phyloP scores from a whole-genome alignment of 2,329 filamentous ascomycete genomes.

The Aureobasidium leucospermi region DNA sequence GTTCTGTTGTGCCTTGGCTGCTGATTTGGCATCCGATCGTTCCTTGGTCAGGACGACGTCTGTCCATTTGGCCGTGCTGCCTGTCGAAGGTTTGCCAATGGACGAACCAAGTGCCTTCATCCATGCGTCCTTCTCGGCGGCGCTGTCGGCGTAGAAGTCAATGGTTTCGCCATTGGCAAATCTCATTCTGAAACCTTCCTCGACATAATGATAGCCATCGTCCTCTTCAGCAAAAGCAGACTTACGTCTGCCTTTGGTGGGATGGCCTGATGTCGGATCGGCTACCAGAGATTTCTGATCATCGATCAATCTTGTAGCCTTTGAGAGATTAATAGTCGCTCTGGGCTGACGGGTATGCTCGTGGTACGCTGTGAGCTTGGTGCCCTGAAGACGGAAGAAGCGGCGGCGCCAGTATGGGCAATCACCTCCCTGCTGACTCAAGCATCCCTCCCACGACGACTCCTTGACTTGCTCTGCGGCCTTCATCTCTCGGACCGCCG shows the following conservation, averaged over 20 bases:
- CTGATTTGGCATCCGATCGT: conserved; percentile 15
- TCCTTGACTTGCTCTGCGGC: conserved; percentile 77
- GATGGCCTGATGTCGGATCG: conserved; percentile 66
- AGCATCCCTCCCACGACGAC: conserved; percentile 70
- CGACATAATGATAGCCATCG: conserved; percentile 99
- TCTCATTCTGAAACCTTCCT: conserved; percentile 96
- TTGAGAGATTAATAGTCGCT: conserved; percentile 91
- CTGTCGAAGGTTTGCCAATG: conserved; percentile 49
- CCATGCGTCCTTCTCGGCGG: conserved; percentile 85
- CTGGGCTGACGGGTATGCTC: conserved; percentile 92
- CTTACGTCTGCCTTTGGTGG: conserved; percentile 61
- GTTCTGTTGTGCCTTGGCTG: neutral
- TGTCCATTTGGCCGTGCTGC: conserved; percentile 50
- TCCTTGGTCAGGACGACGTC: conserved; percentile 45
- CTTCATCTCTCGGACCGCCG: conserved; percentile 86
- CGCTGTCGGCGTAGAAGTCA: conserved; percentile 92
- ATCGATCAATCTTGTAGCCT: conserved; percentile 88
- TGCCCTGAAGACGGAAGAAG: conserved; percentile 89
- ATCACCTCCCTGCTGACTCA: conserved; percentile 96
- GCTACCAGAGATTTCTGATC: conserved; percentile 78
- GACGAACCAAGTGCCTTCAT: conserved; percentile 77
- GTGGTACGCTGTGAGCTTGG: conserved; percentile 90
- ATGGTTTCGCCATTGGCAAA: conserved; percentile 98
- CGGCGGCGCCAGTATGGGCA: conserved; percentile 98
- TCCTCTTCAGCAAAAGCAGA: conserved; percentile 97